Percentiles rank a stretch among this genome's conserved stretches.
Evolutionary conservation across 2,329 filamentous ascomycete genomes (phyloP).

Genomic region (Penicillium corylophilum): DNA sequence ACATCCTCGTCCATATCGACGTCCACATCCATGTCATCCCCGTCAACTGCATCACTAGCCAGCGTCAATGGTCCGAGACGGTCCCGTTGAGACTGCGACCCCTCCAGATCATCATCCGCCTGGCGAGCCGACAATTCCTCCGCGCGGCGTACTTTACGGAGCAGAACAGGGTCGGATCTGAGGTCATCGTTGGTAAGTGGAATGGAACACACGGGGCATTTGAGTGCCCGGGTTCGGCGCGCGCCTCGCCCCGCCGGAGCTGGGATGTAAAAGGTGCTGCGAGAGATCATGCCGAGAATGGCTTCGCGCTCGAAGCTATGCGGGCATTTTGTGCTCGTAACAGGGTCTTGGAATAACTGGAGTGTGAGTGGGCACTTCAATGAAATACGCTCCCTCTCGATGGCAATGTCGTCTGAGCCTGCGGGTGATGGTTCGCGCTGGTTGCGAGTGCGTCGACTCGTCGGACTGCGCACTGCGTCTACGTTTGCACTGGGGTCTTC

Average conservation of each 20-base stretch:
- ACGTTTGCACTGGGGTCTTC: constrained; percentile 31
- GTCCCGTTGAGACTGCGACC: constrained; percentile 13
- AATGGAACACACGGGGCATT: constrained; percentile 45
- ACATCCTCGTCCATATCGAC: constrained; percentile 16
- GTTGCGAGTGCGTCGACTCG: constrained; percentile 18
- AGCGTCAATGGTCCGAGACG: constrained; percentile 28
- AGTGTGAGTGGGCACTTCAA: constrained; percentile 52
- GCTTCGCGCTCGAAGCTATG: constrained; percentile 51
- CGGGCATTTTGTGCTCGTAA: constrained; percentile 50
- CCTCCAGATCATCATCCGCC: constrained; percentile 33
- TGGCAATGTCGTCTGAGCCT: constrained; percentile 47
- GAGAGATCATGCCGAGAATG: constrained; percentile 45
- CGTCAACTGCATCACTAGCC: constrained; percentile 28
- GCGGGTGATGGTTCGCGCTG: constrained; percentile 23
- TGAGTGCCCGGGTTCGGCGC: constrained; percentile 29
- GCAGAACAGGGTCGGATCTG: constrained; percentile 39
- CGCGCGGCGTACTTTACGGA: constrained; percentile 39
- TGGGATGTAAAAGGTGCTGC: constrained; percentile 29
- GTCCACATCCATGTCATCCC: constrained; percentile 25
- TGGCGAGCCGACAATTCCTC: constrained; percentile 27
- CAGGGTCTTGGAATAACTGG: constrained; percentile 45
- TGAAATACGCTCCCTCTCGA: constrained; percentile 46
- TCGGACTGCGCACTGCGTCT: constrained; percentile 11
- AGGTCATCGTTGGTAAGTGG: constrained; percentile 40
- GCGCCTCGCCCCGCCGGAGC: constrained; percentile 18